Percentiles rank a stretch among this genome's conserved stretches.
These are phyloP conservation scores for Suillus subaureus DNA, from an alignment of 768 basidiomycete species.

Conservation along the genomic window DNA sequence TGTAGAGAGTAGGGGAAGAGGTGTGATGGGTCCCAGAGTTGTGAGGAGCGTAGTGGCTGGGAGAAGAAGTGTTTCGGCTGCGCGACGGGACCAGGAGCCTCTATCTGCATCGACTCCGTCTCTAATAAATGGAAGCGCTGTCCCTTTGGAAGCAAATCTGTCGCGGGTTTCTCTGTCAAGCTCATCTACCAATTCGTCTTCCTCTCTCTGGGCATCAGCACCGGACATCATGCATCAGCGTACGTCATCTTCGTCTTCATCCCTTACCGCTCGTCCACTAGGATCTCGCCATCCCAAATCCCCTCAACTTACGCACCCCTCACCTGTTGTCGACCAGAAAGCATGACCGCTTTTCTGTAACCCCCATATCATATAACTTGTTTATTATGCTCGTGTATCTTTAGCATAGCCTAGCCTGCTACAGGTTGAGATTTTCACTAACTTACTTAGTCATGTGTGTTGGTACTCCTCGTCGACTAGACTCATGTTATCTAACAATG, in stretches of 20 bases:
- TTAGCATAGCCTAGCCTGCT: constrained; percentile 11
- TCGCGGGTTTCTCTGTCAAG: constrained; percentile 16
- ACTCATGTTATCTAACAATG: neutral
- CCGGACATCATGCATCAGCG: constrained; percentile 26
- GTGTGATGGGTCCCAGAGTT: constrained; percentile 47
- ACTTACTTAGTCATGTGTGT: constrained; percentile 12
- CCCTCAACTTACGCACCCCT: constrained; percentile 16
- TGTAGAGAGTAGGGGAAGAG: constrained; percentile 21
- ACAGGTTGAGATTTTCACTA: constrained; percentile 3
- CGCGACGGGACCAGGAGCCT: constrained; percentile 32
- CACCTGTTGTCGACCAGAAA: constrained; percentile 24
- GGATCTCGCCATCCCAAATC: constrained; percentile 16
- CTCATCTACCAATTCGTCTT: constrained; percentile 11
- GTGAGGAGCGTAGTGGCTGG: constrained; percentile 58
- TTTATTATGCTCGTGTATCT: constrained; percentile 30
- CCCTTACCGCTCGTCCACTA: constrained; percentile 12
- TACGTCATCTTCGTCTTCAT: constrained; percentile 15
- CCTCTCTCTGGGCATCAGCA: constrained; percentile 25
- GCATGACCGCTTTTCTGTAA: constrained; percentile 21
- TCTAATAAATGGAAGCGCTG: constrained; percentile 27
- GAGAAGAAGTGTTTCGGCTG: constrained; percentile 42
- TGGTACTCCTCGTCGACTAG: constrained; percentile 6
- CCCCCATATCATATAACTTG: constrained; percentile 17
- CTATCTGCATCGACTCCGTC: constrained; percentile 11
- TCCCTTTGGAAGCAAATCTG: constrained; percentile 23